Base-by-base conservation (phyloP, 2,329 filamentous ascomycete genomes). In the Fusarium marasasianum region DNA sequence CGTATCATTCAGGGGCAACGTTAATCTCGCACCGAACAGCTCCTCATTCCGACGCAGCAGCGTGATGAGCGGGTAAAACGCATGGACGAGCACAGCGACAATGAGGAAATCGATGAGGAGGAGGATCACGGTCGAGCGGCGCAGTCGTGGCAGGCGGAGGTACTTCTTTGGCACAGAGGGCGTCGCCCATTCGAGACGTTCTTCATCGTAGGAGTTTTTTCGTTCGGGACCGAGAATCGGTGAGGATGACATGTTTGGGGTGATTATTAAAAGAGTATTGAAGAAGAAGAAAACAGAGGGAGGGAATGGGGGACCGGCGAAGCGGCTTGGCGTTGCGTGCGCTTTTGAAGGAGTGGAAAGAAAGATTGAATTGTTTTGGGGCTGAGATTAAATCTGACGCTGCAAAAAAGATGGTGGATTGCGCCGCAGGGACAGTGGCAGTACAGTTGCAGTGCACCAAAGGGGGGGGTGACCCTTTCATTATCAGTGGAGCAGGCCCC, bases 11-110 rank as follows among this genome's bases (percentile, higher is more conserved):
- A 92, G 82, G 33, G 59, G 35, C 61, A 80, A 63, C 4, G 57
- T 70, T 54, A 82, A 73, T 12, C 71, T 76, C 41, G 79, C 71
- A 33, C 70, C 73, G 15, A 82, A 82, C 10, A 82, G 66, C 65
- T 82, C 79, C 24, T 81, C 73, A 61, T 82, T 82, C 24, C 79
- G 71, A 76, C 93, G 86, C 50, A 95, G 86, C 17, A 95, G 87
- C 14, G 90, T 89, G 66, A 95, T 87, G 41, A 95, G 87, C 14
- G 91, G 94, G 83, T 90, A 93, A 78, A 94, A 91, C 71, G 86
- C 88, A 82, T 91, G 88, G 38, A 94, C 83, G 43, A 94, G 86
- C 79, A 92, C 88, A 57, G 86, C 86, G 75, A 94, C 82, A 72
- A 94, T 85, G 68, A 91, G 73, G 57, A 92, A 79, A 79, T 92